Evolutionary conservation across 2,329 filamentous ascomycete genomes (phyloP).

Genomic region (Magnaporthales sp.): DNA sequence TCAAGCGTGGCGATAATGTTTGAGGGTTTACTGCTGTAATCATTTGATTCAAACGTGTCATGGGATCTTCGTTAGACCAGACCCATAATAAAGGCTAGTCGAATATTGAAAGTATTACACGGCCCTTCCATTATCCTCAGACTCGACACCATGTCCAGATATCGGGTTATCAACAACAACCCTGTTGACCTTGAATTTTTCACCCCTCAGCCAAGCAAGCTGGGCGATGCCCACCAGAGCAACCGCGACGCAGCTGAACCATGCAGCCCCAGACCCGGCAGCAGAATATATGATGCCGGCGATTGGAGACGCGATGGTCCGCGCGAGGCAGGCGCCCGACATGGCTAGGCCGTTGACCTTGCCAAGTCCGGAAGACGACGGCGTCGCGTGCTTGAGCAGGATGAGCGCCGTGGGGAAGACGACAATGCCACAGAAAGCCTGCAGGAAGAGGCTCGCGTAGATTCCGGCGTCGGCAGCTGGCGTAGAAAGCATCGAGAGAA

Average conservation of each 20-base stretch:
- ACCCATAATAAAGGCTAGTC: neutral
- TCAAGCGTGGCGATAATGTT: neutral
- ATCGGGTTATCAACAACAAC: slow-evolving; percentile 3
- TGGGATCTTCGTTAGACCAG: neutral
- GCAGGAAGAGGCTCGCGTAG: neutral
- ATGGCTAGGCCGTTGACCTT: slow-evolving; percentile 4
- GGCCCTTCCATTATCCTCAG: neutral
- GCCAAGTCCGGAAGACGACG: neutral
- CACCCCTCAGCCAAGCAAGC: neutral
- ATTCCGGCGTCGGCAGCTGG: neutral
- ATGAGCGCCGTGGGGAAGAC: slow-evolving; percentile 1
- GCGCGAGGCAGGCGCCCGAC: neutral
- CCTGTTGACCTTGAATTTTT: neutral
- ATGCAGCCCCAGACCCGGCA: neutral
- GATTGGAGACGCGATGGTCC: neutral
- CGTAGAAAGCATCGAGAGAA: neutral
- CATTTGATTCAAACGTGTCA: neutral
- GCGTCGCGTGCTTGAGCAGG: slow-evolving; percentile 1
- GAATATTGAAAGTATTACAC: neutral
- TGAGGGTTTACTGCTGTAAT: neutral
- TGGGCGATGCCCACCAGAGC: neutral
- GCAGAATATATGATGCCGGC: neutral
- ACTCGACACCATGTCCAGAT: neutral
- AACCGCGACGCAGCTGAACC: slow-evolving; percentile 1
- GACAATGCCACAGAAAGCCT: slow-evolving; percentile 2